phyloP scores from a whole-genome alignment of 2,329 filamentous ascomycete species.

The Alternaria arborescens region DNA sequence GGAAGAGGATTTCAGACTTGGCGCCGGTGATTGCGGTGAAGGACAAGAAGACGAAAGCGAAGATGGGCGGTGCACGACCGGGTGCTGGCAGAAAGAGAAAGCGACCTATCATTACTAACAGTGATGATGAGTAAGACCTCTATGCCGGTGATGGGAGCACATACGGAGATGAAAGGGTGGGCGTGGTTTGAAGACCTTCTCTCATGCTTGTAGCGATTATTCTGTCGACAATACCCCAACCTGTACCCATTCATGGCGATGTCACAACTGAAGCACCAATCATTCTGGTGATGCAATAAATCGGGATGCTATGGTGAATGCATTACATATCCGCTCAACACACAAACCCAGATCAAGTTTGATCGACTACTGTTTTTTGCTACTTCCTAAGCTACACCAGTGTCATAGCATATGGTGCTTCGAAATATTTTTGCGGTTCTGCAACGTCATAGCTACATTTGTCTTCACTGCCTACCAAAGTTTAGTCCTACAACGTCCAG shows the following conservation, averaged over 20 bases:
- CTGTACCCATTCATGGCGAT: not conserved
- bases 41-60: conserved; percentile 7
- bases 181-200: not conserved
- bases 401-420: not conserved
- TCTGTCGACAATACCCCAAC: not conserved
- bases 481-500: not conserved
- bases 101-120: conserved; percentile 19
- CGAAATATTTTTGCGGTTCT: not conserved
- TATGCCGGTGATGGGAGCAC: not conserved
- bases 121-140: conserved; percentile 22
- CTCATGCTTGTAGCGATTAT: not conserved
- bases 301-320: not conserved
- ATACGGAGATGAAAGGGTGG: not conserved
- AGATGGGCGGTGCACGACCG: conserved; percentile 14
- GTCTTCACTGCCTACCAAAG: not conserved
- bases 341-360: not conserved
- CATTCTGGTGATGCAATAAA: not conserved
- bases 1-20: not conserved
- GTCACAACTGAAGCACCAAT: not conserved
- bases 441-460: not conserved
- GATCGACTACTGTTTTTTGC: not conserved
- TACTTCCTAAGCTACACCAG: not conserved
- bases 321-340: not conserved
- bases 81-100: conserved; percentile 25
- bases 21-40: conserved; percentile 8